Evolutionary conservation across 2,329 filamentous ascomycete species (phyloP).

Genomic region (Fusarium sp.): DNA sequence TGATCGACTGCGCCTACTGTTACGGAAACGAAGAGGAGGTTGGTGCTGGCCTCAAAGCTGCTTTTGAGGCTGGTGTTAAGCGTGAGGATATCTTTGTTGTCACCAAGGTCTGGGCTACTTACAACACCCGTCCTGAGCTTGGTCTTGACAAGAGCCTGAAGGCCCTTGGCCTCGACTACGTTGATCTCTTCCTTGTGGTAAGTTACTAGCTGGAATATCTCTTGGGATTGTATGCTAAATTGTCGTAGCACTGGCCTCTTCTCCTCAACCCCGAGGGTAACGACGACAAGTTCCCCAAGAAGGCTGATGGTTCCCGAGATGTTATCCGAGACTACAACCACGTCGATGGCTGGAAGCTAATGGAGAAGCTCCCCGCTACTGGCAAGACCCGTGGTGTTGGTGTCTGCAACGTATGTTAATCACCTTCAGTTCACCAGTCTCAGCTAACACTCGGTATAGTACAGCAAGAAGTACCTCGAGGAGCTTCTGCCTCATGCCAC

Average conservation of each 20-base stretch:
- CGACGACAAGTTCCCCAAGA: conserved; percentile 78
- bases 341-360: conserved; percentile 78
- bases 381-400: conserved; percentile 65
- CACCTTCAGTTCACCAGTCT: too few species aligned
- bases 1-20: conserved; percentile 77
- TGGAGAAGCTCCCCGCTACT: conserved; percentile 70
- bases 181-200: conserved; percentile 79
- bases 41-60: conserved; percentile 77
- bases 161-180: conserved; percentile 78
- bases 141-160: conserved; percentile 77
- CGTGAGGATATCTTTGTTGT: conserved; percentile 84
- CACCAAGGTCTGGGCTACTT: conserved; percentile 86
- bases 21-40: conserved; percentile 87
- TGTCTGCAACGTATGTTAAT: conserved; percentile 58
- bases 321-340: conserved; percentile 74
- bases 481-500: conserved; percentile 59
- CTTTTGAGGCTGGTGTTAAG: conserved; percentile 74
- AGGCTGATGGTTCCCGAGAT: conserved; percentile 76
- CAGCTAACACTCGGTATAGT: conserved; percentile 46
- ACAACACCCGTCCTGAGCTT: conserved; percentile 73
- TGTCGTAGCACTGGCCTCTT: conserved; percentile 75
- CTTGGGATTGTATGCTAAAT: background rate
- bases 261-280: conserved; percentile 83
- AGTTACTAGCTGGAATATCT: conserved; percentile 25
- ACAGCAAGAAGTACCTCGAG: conserved; percentile 64